Evolutionary conservation across 148 eudicot genomes (phyloP).

Genomic region (Pouteria glomerata): DNA sequence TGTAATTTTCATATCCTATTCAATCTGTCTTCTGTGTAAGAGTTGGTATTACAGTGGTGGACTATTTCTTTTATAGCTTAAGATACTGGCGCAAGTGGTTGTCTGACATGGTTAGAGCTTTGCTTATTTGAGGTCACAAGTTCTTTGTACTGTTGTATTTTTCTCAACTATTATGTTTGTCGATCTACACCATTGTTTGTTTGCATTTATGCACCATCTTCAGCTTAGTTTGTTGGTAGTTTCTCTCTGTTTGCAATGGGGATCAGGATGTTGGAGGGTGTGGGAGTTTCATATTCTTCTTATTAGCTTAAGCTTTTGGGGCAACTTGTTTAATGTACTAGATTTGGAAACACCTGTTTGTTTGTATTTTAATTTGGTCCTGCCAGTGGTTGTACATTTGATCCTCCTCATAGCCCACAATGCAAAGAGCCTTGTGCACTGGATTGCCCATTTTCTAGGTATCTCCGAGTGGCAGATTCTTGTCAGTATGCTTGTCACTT

Average conservation of each 20-base stretch:
- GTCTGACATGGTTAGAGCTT: background rate
- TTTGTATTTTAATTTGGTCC: too few species aligned
- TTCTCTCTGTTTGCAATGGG: background rate
- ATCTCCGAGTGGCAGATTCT: background rate
- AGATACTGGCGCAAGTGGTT: background rate
- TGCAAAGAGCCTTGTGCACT: too few species aligned
- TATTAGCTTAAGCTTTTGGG: background rate
- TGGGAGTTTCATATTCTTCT: background rate
- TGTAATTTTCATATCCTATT: background rate
- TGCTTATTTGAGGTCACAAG: background rate
- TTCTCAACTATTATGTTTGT: background rate
- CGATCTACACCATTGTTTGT: background rate
- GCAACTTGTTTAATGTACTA: background rate
- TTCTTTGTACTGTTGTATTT: background rate
- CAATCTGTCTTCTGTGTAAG: background rate
- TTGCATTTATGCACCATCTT: conserved; percentile 6
- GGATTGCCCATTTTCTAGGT: background rate
- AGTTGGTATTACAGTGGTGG: background rate
- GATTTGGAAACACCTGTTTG: background rate
- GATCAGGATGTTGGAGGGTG: background rate
- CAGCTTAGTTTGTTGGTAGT: background rate
- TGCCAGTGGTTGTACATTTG: too few species aligned
- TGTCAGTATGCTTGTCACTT: background rate
- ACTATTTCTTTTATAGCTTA: background rate
- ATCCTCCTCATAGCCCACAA: too few species aligned